Evolutionary conservation across 768 basidiomycete species (phyloP).

Genomic region (Trametes punicea): DNA sequence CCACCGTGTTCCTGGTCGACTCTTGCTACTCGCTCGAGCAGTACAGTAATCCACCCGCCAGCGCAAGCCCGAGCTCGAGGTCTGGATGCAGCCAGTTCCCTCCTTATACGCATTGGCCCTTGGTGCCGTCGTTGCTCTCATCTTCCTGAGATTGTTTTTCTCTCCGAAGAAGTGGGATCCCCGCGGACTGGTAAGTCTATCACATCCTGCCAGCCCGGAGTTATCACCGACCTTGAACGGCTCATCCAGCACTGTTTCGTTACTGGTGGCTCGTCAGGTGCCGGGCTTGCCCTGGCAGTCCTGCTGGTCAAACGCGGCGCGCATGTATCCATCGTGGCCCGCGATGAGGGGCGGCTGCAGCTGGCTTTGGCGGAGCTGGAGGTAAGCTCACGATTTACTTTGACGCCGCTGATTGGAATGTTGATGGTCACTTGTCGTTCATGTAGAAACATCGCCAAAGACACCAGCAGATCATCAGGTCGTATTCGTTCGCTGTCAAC

Average conservation of each 20-base stretch:
- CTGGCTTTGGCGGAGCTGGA: slow-evolving; percentile 60
- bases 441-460: slow-evolving; percentile 37
- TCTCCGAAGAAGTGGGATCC: slow-evolving; percentile 30
- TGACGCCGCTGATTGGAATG: not conserved
- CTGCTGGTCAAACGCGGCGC: slow-evolving; percentile 68
- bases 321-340: slow-evolving; percentile 81
- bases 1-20: too few species aligned
- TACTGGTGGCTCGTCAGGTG: slow-evolving; percentile 79
- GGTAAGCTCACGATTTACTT: slow-evolving; percentile 38
- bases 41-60: not conserved
- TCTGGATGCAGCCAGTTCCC: not conserved
- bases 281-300: slow-evolving; percentile 72
- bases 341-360: slow-evolving; percentile 62
- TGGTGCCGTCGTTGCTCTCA: slow-evolving; percentile 3
- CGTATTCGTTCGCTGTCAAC: slow-evolving; percentile 65
- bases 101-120: not conserved
- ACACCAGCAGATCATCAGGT: slow-evolving; percentile 58
- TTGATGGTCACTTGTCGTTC: not conserved
- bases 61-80: not conserved
- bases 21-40: too few species aligned
- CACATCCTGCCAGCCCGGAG: not conserved
- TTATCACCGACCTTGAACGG: not conserved
- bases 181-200: slow-evolving; percentile 19
- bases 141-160: slow-evolving; percentile 21
- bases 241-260: slow-evolving; percentile 71